Base-by-base conservation (phyloP, 345 rosid species). In the Euphorbia pulcherrima region DNA sequence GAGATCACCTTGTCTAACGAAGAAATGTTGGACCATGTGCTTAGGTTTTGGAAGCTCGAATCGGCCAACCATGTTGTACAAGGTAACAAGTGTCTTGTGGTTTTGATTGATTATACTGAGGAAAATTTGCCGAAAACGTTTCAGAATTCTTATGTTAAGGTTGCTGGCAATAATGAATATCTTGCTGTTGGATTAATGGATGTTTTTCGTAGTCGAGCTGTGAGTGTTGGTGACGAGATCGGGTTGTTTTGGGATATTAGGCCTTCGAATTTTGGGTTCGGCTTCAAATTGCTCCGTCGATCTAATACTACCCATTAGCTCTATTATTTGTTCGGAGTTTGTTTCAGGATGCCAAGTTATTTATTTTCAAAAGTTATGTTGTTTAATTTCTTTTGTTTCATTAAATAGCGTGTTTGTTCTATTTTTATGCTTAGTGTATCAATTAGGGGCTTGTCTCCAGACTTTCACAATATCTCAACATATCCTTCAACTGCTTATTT, bases 221-320 rank as follows among this genome's bases (percentile, higher is more conserved):
- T 73, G 13, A 60, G 26, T 26, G 58, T 67, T 0, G 81, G 77
- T 7, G 85, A 73, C 12, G 80, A 81, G 65, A 41, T 83, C 7
- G 82, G 80, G 0, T 40, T 83, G 63, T 75, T 75, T 11, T 81
- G 78, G 77, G 83, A 83, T 52, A 39, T 41, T 17, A 73, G 68
- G 35, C 52, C 74, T 24, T 23, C 60, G 5, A 39, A 60, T 29
- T 72, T 72, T 59, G 68, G 77, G 14, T 72, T 79, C 41, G 62
- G 74, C 35, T 72, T 83, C 26, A 81, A 77, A 74, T 20, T 81
- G 6, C 35, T 75, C 40, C 67, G 66, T 11, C 60, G 72, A 5
- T 69, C 39, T 14, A 41, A 41, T 41, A 1, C 47, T 41, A 41
- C n/a, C n/a, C n/a, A n/a, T n/a, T n/a, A n/a, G n/a, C n/a, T n/a